Percentiles rank a stretch among this genome's conserved stretches.
Conservation (phyloP, 345 rosid genomes). For the Sonneratia alba region DNA sequence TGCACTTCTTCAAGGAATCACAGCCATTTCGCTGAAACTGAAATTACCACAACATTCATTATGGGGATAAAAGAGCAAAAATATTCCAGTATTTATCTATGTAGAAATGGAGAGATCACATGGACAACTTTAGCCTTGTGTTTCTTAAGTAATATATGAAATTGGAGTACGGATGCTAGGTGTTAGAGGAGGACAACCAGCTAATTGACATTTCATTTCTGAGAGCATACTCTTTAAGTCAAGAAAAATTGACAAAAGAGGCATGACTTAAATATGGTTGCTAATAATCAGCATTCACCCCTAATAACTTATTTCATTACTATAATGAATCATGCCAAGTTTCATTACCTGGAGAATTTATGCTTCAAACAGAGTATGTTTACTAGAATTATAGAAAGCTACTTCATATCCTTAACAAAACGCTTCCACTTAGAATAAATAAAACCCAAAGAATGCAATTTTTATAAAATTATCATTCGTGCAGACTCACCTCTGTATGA, state of each 20-base stretch:
- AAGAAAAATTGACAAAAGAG: no score
- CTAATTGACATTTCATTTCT: not conserved
- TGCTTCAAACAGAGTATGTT: not conserved
- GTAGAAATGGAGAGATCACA: not conserved
- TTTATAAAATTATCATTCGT: not conserved
- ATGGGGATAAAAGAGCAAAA: not conserved
- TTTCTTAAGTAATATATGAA: not conserved
- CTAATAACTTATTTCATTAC: not conserved
- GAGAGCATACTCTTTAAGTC: not conserved
- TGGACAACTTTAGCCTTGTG: not conserved
- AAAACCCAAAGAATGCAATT: not conserved
- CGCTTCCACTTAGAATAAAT: not conserved
- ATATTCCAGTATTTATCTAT: not conserved
- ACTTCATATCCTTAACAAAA: not conserved
- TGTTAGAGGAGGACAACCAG: not conserved
- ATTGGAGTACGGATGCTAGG: not conserved
- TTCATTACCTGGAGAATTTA: not conserved
- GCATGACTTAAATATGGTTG: not conserved
- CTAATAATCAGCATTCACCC: not conserved
- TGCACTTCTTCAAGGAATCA: not conserved
- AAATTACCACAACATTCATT: not conserved
- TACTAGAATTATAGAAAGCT: not conserved
- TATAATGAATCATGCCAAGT: not conserved
- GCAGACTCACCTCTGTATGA: slow-evolving; percentile 60
- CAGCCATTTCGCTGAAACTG: not conserved